Base-by-base conservation (phyloP, 163 green algal genomes). In the Scenedesmus sp. region DNA sequence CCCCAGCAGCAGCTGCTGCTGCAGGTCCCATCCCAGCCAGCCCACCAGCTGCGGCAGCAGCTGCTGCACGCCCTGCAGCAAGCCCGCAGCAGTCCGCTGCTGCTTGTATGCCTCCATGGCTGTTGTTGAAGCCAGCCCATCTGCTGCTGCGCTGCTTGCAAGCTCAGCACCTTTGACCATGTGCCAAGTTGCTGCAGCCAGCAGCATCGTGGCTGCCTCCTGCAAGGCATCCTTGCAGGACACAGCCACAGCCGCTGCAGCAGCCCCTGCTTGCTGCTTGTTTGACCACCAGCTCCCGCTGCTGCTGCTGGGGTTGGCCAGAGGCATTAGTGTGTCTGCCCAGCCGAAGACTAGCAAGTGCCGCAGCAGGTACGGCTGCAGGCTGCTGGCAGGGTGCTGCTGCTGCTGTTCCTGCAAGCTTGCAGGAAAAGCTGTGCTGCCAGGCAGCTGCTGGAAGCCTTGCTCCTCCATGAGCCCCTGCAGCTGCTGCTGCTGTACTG, bases 41-140 rank as follows among this genome's bases (percentile, higher is more conserved):
- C 87, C 87, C 55, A 85, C 56, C 46, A 91, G 70, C 87, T 86
- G 87, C 12, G 87, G 87, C 67, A 91, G 87, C 74, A 91, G 67
- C 70, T 85, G 87, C 87, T 91, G 73, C 87, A 74, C 79, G 9
- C 4, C 7, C 18, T 91, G 34, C 52, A 91, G 55, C 67, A 76
- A 62, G 18, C 87, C 87, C 34, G 87, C 73, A 79, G 87, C 87
- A 56, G 73, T 85, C 20, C 87, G 74, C 26, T 86, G 76, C 46
- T 60, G 87, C 73, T 85, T 84, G 70, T 91, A 91, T 5, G 74
- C 87, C 26, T 70, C 18, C 56, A 85, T 86, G 34, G 87, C 87
- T 86, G 87, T 84, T 20, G 64, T 26, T 57, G 67, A 84, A 26
- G 6, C 20, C 12, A 81, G 59, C 1, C 64, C 66, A 4, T 64